Evolutionary conservation across 345 rosid species (phyloP), one percentile per base, ranked within the genome.

Genomic region (Hypericum androsaemum): DNA sequence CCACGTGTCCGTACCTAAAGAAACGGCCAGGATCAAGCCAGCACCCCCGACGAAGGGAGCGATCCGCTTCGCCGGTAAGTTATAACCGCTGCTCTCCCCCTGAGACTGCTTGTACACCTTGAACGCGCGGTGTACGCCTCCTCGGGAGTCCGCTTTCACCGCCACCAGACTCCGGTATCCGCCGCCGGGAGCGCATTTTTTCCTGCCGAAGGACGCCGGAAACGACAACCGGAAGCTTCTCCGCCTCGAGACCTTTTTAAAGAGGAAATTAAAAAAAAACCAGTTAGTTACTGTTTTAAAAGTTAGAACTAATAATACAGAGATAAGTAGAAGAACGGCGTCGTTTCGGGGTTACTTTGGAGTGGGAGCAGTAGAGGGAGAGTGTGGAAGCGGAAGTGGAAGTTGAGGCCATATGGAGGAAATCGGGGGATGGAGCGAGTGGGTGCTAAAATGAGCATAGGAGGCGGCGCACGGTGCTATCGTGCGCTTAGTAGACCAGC

Each of bases 21-120:
- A 70, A 65, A 72, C 77, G 6, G 75, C 76, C 8, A 78, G 53
- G 37, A 84, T 71, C 4, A 73, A 74, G 43, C 78, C 94, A 1
- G 88, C 77, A 0, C 96, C 95, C 15, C 67, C 72, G 32, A 72
- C 64, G 37, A 66, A 65, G 0, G 92, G 75, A 11, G 84, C 78
- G 71, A 80, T 50, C 76, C 78, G 81, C 77, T 79, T 74, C 22
- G 78, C 72, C 7, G 77, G 70, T 70, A 74, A 75, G 44, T 42
- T 71, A 53, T 72, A 47, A 15, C 70, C 58, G 41, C 77, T 56
- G 62, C 56, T 73, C 72, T 70, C 76, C 12, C 76, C 66, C 64
- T 79, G 89, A 41, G 92, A 77, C 80, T 82, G 75, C 50, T 76
- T 64, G 50, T 82, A 84, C 17, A 52, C 81, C 57, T 73, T 77